Evolutionary conservation across 805 yeast genomes (phyloP).

Genomic region (Kazachstania martiniae): DNA sequence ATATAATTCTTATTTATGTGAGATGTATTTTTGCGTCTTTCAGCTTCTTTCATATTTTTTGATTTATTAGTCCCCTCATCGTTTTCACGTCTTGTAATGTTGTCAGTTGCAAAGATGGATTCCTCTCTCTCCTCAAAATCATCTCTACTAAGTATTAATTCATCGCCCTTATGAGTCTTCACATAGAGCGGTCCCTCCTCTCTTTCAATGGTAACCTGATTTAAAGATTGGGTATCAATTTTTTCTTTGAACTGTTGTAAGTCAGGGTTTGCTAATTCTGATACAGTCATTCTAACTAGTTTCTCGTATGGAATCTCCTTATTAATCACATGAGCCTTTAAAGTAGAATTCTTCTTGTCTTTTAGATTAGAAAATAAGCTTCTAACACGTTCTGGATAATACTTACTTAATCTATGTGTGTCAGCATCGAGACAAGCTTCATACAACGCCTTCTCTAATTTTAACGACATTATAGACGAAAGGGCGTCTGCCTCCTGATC

Average conservation of each 20-base stretch:
- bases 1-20: neutral
- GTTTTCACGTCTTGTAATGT: constrained; percentile 5
- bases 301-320: constrained; percentile 43
- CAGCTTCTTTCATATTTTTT: neutral
- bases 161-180: constrained; percentile 84
- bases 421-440: constrained; percentile 27
- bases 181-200: constrained; percentile 55
- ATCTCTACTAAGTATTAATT: constrained; percentile 51
- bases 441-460: constrained; percentile 42
- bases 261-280: constrained; percentile 72
- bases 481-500: constrained; percentile 25
- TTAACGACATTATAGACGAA: constrained; percentile 37
- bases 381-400: constrained; percentile 59
- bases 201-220: constrained; percentile 54
- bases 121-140: constrained; percentile 15
- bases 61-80: neutral
- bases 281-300: constrained; percentile 54
- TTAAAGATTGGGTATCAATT: constrained; percentile 57
- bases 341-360: constrained; percentile 43
- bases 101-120: constrained; percentile 22
- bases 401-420: constrained; percentile 12
- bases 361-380: constrained; percentile 50
- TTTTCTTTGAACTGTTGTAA: constrained; percentile 58
- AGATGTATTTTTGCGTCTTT: neutral
- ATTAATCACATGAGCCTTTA: constrained; percentile 47